A percentile compares a stretch with the other conserved stretches of the same genome.
Conservation (phyloP, 1,284 basidiomycete species). For the Malassezia furfur region DNA sequence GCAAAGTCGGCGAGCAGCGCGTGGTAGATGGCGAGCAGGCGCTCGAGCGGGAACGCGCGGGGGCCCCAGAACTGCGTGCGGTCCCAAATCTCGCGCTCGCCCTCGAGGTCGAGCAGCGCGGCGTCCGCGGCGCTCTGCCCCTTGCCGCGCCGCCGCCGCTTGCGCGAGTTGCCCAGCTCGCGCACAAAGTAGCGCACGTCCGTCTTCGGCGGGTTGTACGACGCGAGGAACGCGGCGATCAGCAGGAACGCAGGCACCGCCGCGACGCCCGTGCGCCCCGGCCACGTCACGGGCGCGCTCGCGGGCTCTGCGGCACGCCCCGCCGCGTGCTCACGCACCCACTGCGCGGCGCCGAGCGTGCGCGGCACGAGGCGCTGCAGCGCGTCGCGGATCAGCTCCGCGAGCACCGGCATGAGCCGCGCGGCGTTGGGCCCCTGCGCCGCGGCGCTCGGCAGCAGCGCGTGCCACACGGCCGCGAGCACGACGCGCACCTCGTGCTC, state of each 20-base stretch:
- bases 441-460: conserved; percentile 28
- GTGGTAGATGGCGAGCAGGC: conserved; percentile 72
- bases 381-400: conserved; percentile 30
- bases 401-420: conserved; percentile 20
- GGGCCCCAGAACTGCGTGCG: conserved; percentile 74
- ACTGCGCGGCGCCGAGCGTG: conserved; percentile 28
- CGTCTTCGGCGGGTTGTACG: conserved; percentile 70
- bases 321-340: conserved; percentile 18
- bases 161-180: conserved; percentile 25
- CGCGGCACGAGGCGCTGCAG: conserved; percentile 28
- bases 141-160: conserved; percentile 17
- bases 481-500: conserved; percentile 30
- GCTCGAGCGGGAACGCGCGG: conserved; percentile 67
- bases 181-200: conserved; percentile 54
- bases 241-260: conserved; percentile 59
- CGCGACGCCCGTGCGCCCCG: conserved; percentile 13
- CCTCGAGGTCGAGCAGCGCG: conserved; percentile 15
- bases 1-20: conserved; percentile 62
- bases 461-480: conserved; percentile 32
- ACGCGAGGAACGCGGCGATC: conserved; percentile 71
- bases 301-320: background rate
- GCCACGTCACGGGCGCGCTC: background rate
- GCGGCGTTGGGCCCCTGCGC: conserved; percentile 7
- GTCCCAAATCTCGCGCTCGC: conserved; percentile 53
- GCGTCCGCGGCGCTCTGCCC: conserved; percentile 14